A percentile compares a stretch with the other conserved stretches of the same genome.
Conservation (phyloP, 108 stramenopile genomes). For the Nannochloropsis gaditana region DNA sequence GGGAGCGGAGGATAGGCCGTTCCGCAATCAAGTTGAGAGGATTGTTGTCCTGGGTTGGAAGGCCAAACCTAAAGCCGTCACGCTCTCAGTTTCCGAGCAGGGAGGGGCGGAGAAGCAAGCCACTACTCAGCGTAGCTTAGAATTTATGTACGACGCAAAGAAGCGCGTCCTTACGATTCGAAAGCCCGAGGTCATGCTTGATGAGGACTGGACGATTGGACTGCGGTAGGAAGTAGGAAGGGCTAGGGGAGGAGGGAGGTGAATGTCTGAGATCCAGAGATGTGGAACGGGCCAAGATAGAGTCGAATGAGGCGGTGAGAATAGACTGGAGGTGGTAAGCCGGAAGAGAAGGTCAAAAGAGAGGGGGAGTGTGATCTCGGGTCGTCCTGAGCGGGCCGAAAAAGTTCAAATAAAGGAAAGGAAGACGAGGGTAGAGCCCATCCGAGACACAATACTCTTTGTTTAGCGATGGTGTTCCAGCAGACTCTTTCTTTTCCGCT, state of each 20-base stretch:
- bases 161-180: constrained; percentile 38
- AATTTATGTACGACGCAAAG: constrained; percentile 38
- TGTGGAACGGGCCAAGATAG: background rate
- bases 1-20: constrained; percentile 25
- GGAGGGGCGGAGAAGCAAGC: background rate
- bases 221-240: background rate
- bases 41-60: constrained; percentile 42
- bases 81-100: background rate
- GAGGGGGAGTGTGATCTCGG: background rate
- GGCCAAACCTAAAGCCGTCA: constrained; percentile 23
- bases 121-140: background rate
- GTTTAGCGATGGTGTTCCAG: background rate
- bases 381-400: too few relatives aligned
- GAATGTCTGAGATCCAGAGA: background rate
- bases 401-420: background rate
- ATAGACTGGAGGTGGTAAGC: background rate
- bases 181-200: constrained; percentile 48
- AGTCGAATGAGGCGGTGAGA: background rate
- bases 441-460: background rate
- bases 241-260: background rate
- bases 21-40: constrained; percentile 43
- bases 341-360: background rate
- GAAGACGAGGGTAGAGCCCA: background rate
- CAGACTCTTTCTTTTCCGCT: background rate
- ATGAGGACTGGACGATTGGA: constrained; percentile 37